Conservation (phyloP, 1,284 basidiomycete species). For the Heliocybe sulcata region DNA sequence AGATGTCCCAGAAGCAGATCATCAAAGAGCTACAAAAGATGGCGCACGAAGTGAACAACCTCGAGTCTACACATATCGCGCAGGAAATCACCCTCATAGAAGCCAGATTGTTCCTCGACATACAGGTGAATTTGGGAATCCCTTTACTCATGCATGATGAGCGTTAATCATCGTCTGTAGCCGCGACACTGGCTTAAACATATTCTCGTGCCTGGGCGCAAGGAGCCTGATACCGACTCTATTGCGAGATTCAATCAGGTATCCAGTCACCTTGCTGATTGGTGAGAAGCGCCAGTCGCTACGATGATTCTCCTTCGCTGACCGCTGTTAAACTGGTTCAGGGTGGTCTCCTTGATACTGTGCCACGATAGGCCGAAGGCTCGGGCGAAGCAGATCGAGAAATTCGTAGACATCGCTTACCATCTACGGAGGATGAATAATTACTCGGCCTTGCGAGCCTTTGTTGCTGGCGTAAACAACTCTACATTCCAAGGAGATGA, state of each 20-base stretch:
- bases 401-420: slow-evolving; percentile 69
- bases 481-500: slow-evolving; percentile 65
- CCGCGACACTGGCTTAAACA: slow-evolving; percentile 76
- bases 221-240: slow-evolving; percentile 52
- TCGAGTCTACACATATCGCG: slow-evolving; percentile 59
- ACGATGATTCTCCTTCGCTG: background rate
- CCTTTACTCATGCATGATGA: slow-evolving; percentile 1
- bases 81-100: slow-evolving; percentile 72
- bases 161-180: slow-evolving; percentile 27
- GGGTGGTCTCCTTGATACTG: slow-evolving; percentile 71
- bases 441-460: slow-evolving; percentile 73
- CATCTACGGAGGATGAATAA: slow-evolving; percentile 66
- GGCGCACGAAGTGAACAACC: slow-evolving; percentile 43
- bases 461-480: slow-evolving; percentile 78
- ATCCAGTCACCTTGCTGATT: slow-evolving; percentile 72
- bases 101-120: slow-evolving; percentile 55
- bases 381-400: slow-evolving; percentile 68
- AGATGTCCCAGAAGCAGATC: slow-evolving; percentile 39
- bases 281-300: slow-evolving; percentile 35
- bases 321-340: background rate
- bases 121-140: slow-evolving; percentile 43
- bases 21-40: slow-evolving; percentile 54
- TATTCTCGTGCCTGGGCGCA: slow-evolving; percentile 61
- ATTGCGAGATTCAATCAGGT: slow-evolving; percentile 63
- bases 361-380: slow-evolving; percentile 65